Base-by-base conservation (phyloP, 371 early-diverging fungal genomes). In the Coemansia sp. region DNA sequence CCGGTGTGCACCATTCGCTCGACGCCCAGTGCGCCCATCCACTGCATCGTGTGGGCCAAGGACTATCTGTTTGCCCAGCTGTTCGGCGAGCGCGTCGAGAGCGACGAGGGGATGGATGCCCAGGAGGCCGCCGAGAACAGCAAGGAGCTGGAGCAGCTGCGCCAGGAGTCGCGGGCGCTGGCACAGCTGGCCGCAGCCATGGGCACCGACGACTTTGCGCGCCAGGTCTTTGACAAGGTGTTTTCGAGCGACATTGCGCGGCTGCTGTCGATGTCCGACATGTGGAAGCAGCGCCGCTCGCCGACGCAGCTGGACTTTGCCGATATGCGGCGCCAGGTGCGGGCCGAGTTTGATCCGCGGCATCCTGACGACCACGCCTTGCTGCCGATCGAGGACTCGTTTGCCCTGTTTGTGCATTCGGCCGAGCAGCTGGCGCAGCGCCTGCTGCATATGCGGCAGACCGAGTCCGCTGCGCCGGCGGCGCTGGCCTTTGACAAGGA, bases 21-120 rank as follows among this genome's bases (percentile, higher is more conserved):
- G 42, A 98, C 95, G 4, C 99, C 99, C 0, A 90, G 87, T 48
- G 86, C 87, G 33, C 98, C 99, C 10, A 94, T 98, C 43, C 99
- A 99, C 79, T 99, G 99, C 66, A 93, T 99, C 57, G 97, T 97
- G 30, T 99, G 99, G 99, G 95, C 98, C 55, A 99, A 99, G 79
- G 90, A 88, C 63, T 97, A 90, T 76, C 81, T 98, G 49, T 93
- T 80, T 72, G 90, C 85, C 35, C 86, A 92, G 76, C 83, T 97
- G 35, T 96, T 98, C 82, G 95, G 94, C 36, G 81, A 85, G 5
- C 30, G 31, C 2, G 36, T 10, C n/a, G 50, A 55, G 31, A 88
- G 89, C 12, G 89, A 88, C 16, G 86, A 81, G 20, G 84, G 71
- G 1, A 62, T 81, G 38, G 63, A 78, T 11, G 77, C 77, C 39